Evolutionary conservation across 2,329 filamentous ascomycete genomes (phyloP), one percentile per base, ranked within the genome.

Genomic region (Cyphellophora attinorum): DNA sequence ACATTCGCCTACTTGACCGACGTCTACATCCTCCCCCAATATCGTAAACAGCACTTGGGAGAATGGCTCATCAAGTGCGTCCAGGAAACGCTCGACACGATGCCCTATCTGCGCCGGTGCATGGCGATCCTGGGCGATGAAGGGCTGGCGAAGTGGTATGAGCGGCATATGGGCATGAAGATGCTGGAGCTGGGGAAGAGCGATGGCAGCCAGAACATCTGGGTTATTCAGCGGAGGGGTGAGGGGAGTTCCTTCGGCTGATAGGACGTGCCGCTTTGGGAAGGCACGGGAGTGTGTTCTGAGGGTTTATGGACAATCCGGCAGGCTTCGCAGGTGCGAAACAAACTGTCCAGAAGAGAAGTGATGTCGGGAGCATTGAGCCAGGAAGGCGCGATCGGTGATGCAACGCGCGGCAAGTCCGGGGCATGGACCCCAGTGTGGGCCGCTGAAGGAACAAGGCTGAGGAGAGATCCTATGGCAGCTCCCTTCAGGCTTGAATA

Each of bases 1-100:
- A 80, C 79, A 0, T 74, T 83, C 45, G 76, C 70, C 16, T 85
- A 81, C 47, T 56, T 81, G 27, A 79, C 79, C 16, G 80, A 84
- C 49, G 74, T 83, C 14, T 84, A 80, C 53, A 62, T 84, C 15
- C 52, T 74, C 3, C 62, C 69, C 0, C 62, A 68, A 19, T 71
- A 75, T 46, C 76, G 79, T 50, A 67, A 70, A 3, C 59, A 64
- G 6, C 77, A 80, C 0, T 60, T 85, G 2, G 80, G 74, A 3
- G 67, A 61, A 29, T 84, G 77, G 76, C 57, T 84, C 51, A 70
- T 82, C 53, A 54, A 61, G 4, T 76, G 71, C 45, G 55, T 80
- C 39, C 66, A 72, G 44, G 74, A 81, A 46, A 54, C 70, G 4
- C 51, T 75, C 27, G 55, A 64, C 13, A 60, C 60, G 19, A 74